Conservation (phyloP, 2,329 filamentous ascomycete genomes). For the Sporothrix humicola region DNA sequence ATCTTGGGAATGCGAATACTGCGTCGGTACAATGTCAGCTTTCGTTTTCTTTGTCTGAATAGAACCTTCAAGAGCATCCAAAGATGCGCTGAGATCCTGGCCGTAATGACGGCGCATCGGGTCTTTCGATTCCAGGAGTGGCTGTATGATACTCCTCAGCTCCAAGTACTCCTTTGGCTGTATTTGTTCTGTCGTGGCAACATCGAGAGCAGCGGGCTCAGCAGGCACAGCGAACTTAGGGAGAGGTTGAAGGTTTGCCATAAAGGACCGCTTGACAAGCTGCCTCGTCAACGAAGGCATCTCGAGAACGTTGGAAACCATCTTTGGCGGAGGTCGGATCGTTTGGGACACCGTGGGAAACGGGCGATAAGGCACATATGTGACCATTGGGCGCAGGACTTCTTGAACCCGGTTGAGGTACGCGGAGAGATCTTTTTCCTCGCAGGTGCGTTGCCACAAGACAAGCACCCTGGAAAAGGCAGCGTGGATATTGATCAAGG, state of each 20-base stretch:
- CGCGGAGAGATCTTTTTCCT: too few relatives aligned
- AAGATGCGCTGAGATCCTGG: slow-evolving; percentile 39
- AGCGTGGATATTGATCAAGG: too few relatives aligned
- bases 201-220: too few relatives aligned
- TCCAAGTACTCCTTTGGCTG: slow-evolving; percentile 34
- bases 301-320: background rate
- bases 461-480: too few relatives aligned
- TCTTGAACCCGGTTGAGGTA: too few relatives aligned
- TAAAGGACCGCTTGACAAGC: background rate
- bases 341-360: too few relatives aligned
- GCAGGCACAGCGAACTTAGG: too few relatives aligned
- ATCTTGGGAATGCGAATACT: too few relatives aligned
- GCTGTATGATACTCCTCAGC: slow-evolving; percentile 45
- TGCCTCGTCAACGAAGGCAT: background rate
- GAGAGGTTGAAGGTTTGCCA: too few relatives aligned
- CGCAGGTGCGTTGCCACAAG: too few relatives aligned
- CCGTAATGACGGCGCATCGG: slow-evolving; percentile 34
- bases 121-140: slow-evolving; percentile 40
- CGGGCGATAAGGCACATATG: too few relatives aligned
- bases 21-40: background rate
- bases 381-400: too few relatives aligned
- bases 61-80: slow-evolving; percentile 32
- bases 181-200: background rate
- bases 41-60: background rate
- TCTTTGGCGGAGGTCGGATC: background rate